phyloP scores from a whole-genome alignment of 164 flowering plant species.

The Malania oleifera region DNA sequence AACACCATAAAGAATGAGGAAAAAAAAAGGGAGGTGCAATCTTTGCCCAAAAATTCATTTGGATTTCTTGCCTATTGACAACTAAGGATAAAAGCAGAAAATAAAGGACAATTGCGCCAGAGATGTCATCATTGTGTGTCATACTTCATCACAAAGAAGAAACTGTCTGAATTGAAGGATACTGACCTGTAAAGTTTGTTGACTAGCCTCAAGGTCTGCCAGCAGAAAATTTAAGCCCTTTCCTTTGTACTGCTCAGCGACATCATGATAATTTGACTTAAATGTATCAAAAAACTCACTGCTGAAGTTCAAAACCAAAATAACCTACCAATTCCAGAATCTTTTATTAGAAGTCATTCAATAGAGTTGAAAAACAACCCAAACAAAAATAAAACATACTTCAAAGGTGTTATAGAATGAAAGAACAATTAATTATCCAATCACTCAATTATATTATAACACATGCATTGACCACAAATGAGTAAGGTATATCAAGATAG shows the following conservation, averaged over 20 bases:
- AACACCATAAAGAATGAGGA: too few relatives aligned
- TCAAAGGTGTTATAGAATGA: too few relatives aligned
- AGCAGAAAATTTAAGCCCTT: conserved; percentile 60
- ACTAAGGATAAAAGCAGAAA: too few relatives aligned
- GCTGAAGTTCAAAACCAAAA: conserved; percentile 68
- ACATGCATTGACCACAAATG: background rate
- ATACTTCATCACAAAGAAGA: conserved; percentile 2
- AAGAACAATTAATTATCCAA: too few relatives aligned
- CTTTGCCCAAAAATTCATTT: too few relatives aligned
- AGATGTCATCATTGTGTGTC: too few relatives aligned
- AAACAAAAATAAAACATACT: background rate
- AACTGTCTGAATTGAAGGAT: background rate
- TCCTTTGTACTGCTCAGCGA: conserved; percentile 51
- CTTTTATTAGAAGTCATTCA: background rate
- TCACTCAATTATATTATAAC: too few relatives aligned
- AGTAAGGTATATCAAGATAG: too few relatives aligned
- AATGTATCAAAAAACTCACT: conserved; percentile 44
- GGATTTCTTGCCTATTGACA: too few relatives aligned
- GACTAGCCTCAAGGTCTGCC: conserved; percentile 74
- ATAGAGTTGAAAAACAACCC: conserved; percentile 2
- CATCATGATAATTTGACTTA: conserved; percentile 52
- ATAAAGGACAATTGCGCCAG: too few relatives aligned
- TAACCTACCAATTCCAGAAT: conserved; percentile 40
- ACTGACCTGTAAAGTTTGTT: conserved; percentile 72
- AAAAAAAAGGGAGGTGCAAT: too few relatives aligned